Evolutionary conservation across 1,139 yeast genomes (phyloP), one percentile per base, ranked within the genome.

Genomic region (Hyphopichia pseudoburtonii): DNA sequence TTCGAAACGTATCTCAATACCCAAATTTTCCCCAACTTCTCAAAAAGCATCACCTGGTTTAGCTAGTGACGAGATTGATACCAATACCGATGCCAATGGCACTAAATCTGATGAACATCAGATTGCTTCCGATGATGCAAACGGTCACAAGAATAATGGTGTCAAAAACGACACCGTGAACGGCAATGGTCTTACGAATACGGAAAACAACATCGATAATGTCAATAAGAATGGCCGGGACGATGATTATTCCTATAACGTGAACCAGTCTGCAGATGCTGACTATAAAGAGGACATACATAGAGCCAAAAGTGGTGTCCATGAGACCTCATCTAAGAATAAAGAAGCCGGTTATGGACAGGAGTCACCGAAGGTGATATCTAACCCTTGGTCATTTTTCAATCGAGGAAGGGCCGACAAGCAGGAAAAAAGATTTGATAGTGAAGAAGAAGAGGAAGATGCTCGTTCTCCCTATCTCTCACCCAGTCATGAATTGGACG

Each of bases 331-430:
- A 17, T 25, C 33, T 16, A 12, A 18, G n/a, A 28, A 32, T 17
- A 23, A 26, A 29, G 17, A 35, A 25, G 17, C 26, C 17, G 21
- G 30, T 9, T 25, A 41, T 28, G 45, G 42, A 11, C 42, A 42
- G 22, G 59, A 55, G n/a, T 44, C 59, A 2, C 49, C 57, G 4
- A 46, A 46, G 24, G 45, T 58, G 1, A 48, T 65, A 9, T 52
- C 59, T 1, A 66, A 66, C 37, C 51, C 70, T 0, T 53, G 61
- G 44, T 45, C 57, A 10, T 60, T 62, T 36, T 54, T 59, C 33
- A 51, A 48, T 30, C 41, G 48, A 30, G 22, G 29, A 5, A 42
- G 41, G 18, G 48, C 38, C 5, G 69, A 64, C 39, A 50, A 47
- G 15, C 39, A 48, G 21, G 68, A 65, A 38, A 44, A 47, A 4